A percentile compares a stretch with the other conserved stretches of the same genome.
Conservation (phyloP, 371 early-diverging fungal genomes). For the Mortierella polycephala region DNA sequence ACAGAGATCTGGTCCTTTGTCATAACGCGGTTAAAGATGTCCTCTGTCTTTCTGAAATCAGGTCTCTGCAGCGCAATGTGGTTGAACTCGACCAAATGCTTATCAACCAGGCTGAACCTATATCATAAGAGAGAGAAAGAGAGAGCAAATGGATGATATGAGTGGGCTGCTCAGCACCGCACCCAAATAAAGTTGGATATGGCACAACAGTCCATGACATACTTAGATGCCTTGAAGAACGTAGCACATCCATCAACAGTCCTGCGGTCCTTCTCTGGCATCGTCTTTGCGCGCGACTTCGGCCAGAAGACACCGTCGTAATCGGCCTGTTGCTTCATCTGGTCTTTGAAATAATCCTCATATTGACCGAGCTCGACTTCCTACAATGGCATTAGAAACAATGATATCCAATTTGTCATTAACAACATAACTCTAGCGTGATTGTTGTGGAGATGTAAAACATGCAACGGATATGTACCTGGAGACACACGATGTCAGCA, state of each 20-base stretch:
- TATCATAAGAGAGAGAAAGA: slow-evolving; percentile 7
- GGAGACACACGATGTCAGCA: slow-evolving; percentile 96
- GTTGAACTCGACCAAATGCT: slow-evolving; percentile 92
- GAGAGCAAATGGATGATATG: not conserved
- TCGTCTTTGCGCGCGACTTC: slow-evolving; percentile 93
- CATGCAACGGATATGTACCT: slow-evolving; percentile 60
- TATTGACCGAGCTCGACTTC: slow-evolving; percentile 91
- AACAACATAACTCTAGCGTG: no score
- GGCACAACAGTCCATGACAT: slow-evolving; percentile 6
- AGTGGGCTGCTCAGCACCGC: not conserved
- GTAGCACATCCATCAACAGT: slow-evolving; percentile 98
- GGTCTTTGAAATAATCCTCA: slow-evolving; percentile 85
- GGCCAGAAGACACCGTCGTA: slow-evolving; percentile 96
- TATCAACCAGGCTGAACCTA: slow-evolving; percentile 83
- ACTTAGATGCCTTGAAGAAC: slow-evolving; percentile 90
- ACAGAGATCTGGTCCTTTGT: slow-evolving; percentile 98
- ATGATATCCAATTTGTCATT: slow-evolving; percentile 4
- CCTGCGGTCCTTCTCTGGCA: slow-evolving; percentile 90
- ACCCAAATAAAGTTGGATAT: not conserved
- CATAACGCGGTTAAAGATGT: slow-evolving; percentile 95
- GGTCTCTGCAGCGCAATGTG: slow-evolving; percentile 89
- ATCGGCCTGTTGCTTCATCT: slow-evolving; percentile 76
- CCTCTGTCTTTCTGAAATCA: slow-evolving; percentile 90
- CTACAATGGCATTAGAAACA: slow-evolving; percentile 48
- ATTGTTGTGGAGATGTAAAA: not conserved